Evolutionary conservation across 139 green algal genomes (phyloP), one percentile per base, ranked within the genome.

Genomic region (Chlamydomonas incerta): DNA sequence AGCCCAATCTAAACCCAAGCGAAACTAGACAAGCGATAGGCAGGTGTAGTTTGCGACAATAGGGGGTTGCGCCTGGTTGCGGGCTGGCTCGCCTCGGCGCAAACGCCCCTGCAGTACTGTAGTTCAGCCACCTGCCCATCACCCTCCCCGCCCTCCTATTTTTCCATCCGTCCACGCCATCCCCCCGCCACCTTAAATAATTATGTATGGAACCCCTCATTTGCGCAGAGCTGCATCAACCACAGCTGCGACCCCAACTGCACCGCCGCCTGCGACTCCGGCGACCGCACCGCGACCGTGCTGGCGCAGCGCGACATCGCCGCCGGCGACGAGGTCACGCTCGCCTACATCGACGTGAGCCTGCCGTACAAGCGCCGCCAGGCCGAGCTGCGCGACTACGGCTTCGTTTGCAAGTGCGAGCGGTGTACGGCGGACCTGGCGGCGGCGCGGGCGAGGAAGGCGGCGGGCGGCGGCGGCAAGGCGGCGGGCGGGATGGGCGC

Each of bases 241-340:
- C 97, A 99, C 92, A 96, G 90, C 86, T 99, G 97, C 85, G 87
- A 88, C 23, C 97, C 97, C 62, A 97, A 95, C 66, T 62, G 91
- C 91, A 24, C 77, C 87, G 18, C 91, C 95, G 8, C 65, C 47
- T 75, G 66, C 79, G 79, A 85, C 66, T 29, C 31, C 3, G 66
- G 66, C 31, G 46, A 85, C 46, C 47, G 23, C 24, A 85, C 79
- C 26, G 92, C 89, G 10, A 91, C 95, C 9, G 88, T 97, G 18
- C 71, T 91, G 35, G 94, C 95, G 0, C 82, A 89, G 75, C 29
- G 77, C 2, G 37, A 65, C 83, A 95, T 97, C 35, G 2, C 31
- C 4, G 73, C 77, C 0, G 95, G 96, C 0, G 86, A 94, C 50
- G 96, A 98, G 85, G 67, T 98, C 24, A 93, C 89, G 8, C 91